Evolutionary conservation across 1,284 basidiomycete genomes (phyloP), one percentile per base, ranked within the genome.

Genomic region (Baeospora myosura): DNA sequence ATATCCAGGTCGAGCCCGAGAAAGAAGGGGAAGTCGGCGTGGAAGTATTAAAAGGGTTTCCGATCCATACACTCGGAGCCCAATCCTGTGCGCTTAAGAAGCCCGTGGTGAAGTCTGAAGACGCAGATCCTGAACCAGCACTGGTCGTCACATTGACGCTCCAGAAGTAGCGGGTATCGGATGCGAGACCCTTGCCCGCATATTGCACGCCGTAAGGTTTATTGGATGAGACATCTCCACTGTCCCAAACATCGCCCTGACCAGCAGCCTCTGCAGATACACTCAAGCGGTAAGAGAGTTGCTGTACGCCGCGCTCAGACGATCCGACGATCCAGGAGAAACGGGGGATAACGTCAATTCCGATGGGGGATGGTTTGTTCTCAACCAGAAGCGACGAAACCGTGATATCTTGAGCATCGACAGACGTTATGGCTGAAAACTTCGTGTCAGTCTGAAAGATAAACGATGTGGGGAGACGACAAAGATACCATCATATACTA

Each of bases 1-100:
- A 62, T 21, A 61, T 61, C 61, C 61, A 63, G 3, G 43, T 39
- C 3, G 59, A 55, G 29, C 46, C 35, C 6, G 42, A 39, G 32
- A 61, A 54, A 4, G 53, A 43, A 2, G 51, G 43, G 21, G 32
- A 8, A 28, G 26, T 8, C 8, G 26, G 41, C 40, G 46, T 39
- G 48, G 44, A 14, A 30, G 33, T 21, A 29, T 36, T 38, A 17
- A 33, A 22, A 7, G 51, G 52, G 38, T 59, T 59, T 7, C 57
- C 57, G 14, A 57, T 57, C 54, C 55, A 59, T 17, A 38, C 32
- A 30, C 55, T 56, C 12, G 51, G 33, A 16, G 44, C 45, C 57
- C 57, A 59, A 31, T 55, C 55, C 7, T 18, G 5, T 16, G 40
- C 22, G 4, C 50, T 44, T 4, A 57, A 46, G 29, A 59, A 50